phyloP scores from a whole-genome alignment of 106 monocot species.

The Acorus calamus region DNA sequence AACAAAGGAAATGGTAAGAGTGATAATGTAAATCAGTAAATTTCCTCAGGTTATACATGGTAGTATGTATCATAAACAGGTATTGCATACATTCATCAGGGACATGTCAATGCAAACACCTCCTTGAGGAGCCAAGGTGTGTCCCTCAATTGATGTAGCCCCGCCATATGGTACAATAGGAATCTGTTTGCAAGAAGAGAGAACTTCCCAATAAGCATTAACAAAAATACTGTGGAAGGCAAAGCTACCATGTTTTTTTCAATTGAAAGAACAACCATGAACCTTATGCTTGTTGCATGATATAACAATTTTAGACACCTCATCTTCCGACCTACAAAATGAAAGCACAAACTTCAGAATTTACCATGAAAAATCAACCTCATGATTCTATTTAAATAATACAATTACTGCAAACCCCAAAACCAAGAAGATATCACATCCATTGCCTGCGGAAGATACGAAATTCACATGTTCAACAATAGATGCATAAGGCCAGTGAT shows the following conservation, averaged over 20 bases:
- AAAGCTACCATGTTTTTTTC: not conserved
- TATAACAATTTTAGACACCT: slow-evolving; percentile 62
- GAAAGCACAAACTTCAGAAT: not conserved
- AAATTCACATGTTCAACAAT: too few species aligned
- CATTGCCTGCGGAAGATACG: too few species aligned
- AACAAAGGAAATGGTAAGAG: not conserved
- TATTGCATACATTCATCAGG: slow-evolving; percentile 64
- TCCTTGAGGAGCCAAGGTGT: slow-evolving; percentile 86
- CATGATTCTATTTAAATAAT: not conserved
- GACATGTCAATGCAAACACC: slow-evolving; percentile 94
- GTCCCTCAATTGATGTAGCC: slow-evolving; percentile 94
- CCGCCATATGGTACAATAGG: slow-evolving; percentile 97
- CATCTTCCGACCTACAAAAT: slow-evolving; percentile 62
- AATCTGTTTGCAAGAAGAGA: slow-evolving; percentile 28
- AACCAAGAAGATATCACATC: not conserved
- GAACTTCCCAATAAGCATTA: not conserved
- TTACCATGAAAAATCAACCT: not conserved
- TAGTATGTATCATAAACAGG: not conserved
- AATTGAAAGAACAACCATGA: not conserved
- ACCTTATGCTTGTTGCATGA: slow-evolving; percentile 87
- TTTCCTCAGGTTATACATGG: not conserved
- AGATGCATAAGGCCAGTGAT: too few species aligned
- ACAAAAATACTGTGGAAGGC: not conserved
- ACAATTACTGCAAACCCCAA: not conserved
- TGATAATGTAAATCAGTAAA: not conserved